phyloP scores from a whole-genome alignment of 768 basidiomycete species.

The Hericium rajendrae region DNA sequence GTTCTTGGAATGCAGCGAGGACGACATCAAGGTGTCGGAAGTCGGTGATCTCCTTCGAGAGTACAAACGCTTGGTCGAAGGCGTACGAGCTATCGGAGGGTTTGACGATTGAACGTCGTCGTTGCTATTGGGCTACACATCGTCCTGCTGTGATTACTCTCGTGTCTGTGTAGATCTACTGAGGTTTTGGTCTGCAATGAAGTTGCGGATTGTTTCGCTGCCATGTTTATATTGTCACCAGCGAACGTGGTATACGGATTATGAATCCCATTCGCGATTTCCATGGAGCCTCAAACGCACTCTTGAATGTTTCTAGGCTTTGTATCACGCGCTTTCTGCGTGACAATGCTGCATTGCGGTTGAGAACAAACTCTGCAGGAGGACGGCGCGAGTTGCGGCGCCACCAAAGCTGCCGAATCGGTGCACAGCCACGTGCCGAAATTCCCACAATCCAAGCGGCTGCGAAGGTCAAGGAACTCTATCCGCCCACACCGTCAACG shows the following conservation, averaged over 20 bases:
- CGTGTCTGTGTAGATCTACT: background rate
- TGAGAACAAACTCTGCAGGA: no score
- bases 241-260: background rate
- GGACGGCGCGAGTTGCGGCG: constrained; percentile 6
- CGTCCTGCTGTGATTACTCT: background rate
- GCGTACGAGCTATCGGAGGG: constrained; percentile 48
- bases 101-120: constrained; percentile 28
- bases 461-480: constrained; percentile 4
- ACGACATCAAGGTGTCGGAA: constrained; percentile 76
- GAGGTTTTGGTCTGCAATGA: background rate
- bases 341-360: no score
- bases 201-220: background rate
- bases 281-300: background rate
- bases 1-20: constrained; percentile 63
- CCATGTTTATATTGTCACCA: background rate
- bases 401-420: background rate
- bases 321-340: no score
- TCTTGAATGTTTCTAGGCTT: background rate
- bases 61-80: constrained; percentile 71
- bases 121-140: background rate
- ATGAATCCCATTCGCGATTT: background rate
- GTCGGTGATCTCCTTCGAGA: constrained; percentile 72
- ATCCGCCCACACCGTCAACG: constrained; percentile 14
- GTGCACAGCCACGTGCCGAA: background rate
- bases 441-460: constrained; percentile 5